These are phyloP conservation scores for Magnaporthiopsis poae DNA, from an alignment of 2,329 filamentous ascomycete species.

Conservation along the genomic window DNA sequence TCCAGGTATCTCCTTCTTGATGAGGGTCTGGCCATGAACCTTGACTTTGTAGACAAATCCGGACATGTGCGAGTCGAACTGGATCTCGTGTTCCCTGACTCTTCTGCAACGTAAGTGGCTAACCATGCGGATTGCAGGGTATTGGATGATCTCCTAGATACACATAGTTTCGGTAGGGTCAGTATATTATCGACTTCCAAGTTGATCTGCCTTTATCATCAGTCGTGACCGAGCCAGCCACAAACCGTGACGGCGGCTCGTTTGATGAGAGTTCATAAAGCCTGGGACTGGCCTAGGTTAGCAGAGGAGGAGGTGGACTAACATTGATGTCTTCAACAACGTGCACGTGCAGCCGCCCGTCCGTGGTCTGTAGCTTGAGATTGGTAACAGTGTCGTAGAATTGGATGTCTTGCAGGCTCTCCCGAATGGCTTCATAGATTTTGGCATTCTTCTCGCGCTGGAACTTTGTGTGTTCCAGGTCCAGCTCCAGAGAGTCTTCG, in stretches of 20 bases:
- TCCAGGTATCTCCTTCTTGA: constrained; percentile 97
- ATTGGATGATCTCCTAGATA: constrained; percentile 70
- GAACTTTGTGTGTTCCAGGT: constrained; percentile 65
- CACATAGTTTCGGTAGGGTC: constrained; percentile 4
- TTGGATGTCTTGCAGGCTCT: constrained; percentile 84
- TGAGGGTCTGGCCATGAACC: constrained; percentile 58
- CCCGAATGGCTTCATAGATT: constrained; percentile 89
- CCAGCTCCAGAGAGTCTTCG: constrained; percentile 72
- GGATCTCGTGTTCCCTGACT: constrained; percentile 63
- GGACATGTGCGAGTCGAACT: constrained; percentile 86
- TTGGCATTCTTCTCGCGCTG: constrained; percentile 87
- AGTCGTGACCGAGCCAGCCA: background rate
- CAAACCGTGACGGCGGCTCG: background rate
- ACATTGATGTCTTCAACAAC: constrained; percentile 91
- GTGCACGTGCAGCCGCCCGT: constrained; percentile 84
- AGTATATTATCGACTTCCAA: background rate
- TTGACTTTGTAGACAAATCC: constrained; percentile 94
- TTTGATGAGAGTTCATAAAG: background rate
- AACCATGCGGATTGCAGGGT: constrained; percentile 64
- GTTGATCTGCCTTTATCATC: background rate
- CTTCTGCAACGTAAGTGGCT: constrained; percentile 59
- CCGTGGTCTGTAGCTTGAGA: constrained; percentile 79
- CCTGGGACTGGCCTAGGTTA: background rate
- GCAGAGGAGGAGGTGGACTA: constrained; percentile 22
- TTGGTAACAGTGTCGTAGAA: constrained; percentile 96